Percentiles rank a stretch among this genome's conserved stretches.
These are phyloP conservation scores for Infundibulicybe gibba DNA, from an alignment of 768 basidiomycete genomes.

Conservation along the genomic window DNA sequence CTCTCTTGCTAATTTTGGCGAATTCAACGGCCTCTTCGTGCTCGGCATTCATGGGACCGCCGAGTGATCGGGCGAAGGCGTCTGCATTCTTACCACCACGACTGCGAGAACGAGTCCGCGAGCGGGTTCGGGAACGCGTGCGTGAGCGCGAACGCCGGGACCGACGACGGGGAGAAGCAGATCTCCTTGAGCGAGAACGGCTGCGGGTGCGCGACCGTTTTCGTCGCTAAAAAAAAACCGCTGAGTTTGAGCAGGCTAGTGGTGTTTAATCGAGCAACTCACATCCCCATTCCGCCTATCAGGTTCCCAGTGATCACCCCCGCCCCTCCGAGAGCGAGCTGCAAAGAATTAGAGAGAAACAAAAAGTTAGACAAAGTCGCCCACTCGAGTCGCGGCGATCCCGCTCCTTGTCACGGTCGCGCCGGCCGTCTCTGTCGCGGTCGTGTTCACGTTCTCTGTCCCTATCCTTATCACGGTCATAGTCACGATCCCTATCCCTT, in stretches of 20 bases:
- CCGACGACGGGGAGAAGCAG: conserved; percentile 59
- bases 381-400: conserved; percentile 59
- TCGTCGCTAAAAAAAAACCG: conserved; percentile 41
- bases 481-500: conserved; percentile 37
- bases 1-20: conserved; percentile 93
- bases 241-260: conserved; percentile 5
- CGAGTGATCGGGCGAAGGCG: conserved; percentile 74
- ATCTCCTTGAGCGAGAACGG: conserved; percentile 70
- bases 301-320: conserved; percentile 82
- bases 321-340: conserved; percentile 40
- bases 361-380: not conserved
- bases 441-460: conserved; percentile 33
- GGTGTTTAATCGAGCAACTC: conserved; percentile 19
- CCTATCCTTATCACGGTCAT: conserved; percentile 27
- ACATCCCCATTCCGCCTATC: conserved; percentile 70
- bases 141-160: conserved; percentile 45
- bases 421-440: conserved; percentile 25
- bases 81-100: conserved; percentile 61
- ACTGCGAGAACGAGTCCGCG: conserved; percentile 64
- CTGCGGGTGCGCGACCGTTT: conserved; percentile 67
- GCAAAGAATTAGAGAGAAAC: conserved; percentile 5
- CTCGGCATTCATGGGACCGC: conserved; percentile 86
- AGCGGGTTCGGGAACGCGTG: conserved; percentile 51
- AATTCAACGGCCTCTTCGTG: conserved; percentile 96
- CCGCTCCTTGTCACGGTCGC: conserved; percentile 45